Evolutionary conservation across 2,329 filamentous ascomycete genomes (phyloP), one percentile per base, ranked within the genome.

Genomic region (Gaeumannomyces tritici): DNA sequence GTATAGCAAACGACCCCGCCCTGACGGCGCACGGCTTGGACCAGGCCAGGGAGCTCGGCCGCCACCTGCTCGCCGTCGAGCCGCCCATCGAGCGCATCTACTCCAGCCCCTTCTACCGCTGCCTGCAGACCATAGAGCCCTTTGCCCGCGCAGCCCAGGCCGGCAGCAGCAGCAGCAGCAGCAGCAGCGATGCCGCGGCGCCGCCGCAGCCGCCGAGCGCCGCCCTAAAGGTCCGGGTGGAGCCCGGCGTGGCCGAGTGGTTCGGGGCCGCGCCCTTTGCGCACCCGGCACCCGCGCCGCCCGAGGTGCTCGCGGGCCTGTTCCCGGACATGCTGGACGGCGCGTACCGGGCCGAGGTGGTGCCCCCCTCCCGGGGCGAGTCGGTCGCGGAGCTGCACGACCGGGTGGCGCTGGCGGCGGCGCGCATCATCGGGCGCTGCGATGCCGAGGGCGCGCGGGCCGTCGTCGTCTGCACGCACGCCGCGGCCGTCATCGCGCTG

Each of bases 181-280:
- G 29, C 29, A 31, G 31, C 31, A 33, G 27, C 47, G 57, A 59
- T 24, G 42, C 31, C 47, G n/a, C 21, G 55, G 5, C 59, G 33
- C 13, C 24, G 15, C 18, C 59, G 29, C 29, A 31, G 5, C 4
- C 9, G 29, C 29, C 29, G n/a, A 31, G 29, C 29, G 29, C 4
- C 9, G 29, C 29, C 65, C 71, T 74, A 63, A 74, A 70, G 54
- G 81, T 87, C 64, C 79, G 82, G 47, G 81, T 79, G 59, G 85
- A 88, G 68, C 75, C 78, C 62, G 84, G 83, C 15, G 69, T 87
- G 54, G 88, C 90, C 65, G 95, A 99, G 78, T 98, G 95, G 89
- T 98, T 95, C 73, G 95, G 95, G 29, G 81, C 85, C 59, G 91
- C 93, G 21, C 86, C 86, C 64, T 97, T 96, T 74, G 82, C 89